A percentile compares a stretch with the other conserved stretches of the same genome.
phyloP scores from a whole-genome alignment of 306 rosid species.

The Clitoria ternatea region DNA sequence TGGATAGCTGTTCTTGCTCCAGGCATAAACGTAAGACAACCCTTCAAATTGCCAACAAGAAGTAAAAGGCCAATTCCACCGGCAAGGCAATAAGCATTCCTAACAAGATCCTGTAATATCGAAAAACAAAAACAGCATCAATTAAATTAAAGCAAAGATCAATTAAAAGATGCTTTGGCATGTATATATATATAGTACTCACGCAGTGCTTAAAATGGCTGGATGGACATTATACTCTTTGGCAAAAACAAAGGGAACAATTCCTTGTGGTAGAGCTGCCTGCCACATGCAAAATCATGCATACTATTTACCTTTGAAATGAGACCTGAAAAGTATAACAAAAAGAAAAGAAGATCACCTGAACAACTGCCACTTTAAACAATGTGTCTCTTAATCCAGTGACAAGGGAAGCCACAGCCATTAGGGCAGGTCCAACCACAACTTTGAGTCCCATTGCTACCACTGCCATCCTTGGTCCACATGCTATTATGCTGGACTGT shows the following conservation, averaged over 20 bases:
- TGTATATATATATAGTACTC: too few species aligned
- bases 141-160: constrained; percentile 1
- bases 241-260: constrained; percentile 92
- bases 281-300: constrained; percentile 32
- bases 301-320: constrained; percentile 16
- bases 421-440: constrained; percentile 76
- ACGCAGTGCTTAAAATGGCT: constrained; percentile 84
- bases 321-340: constrained; percentile 1
- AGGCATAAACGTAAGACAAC: not conserved
- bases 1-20: not conserved
- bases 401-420: constrained; percentile 64
- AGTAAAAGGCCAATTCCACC: constrained; percentile 72
- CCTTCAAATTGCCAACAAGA: constrained; percentile 57
- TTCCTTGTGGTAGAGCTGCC: constrained; percentile 98
- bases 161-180: not conserved
- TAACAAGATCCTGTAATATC: constrained; percentile 59
- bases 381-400: constrained; percentile 54
- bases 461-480: constrained; percentile 64
- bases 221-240: constrained; percentile 84
- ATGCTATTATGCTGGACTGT: constrained; percentile 59
- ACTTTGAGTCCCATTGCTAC: constrained; percentile 35
- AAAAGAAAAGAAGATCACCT: constrained; percentile 36
- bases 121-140: constrained; percentile 23
- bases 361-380: constrained; percentile 67
- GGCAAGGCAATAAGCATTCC: constrained; percentile 92